Evolutionary conservation across 73 alveolate genomes (phyloP), one percentile per base, ranked within the genome.

Genomic region (Tetrahymena thermophila): DNA sequence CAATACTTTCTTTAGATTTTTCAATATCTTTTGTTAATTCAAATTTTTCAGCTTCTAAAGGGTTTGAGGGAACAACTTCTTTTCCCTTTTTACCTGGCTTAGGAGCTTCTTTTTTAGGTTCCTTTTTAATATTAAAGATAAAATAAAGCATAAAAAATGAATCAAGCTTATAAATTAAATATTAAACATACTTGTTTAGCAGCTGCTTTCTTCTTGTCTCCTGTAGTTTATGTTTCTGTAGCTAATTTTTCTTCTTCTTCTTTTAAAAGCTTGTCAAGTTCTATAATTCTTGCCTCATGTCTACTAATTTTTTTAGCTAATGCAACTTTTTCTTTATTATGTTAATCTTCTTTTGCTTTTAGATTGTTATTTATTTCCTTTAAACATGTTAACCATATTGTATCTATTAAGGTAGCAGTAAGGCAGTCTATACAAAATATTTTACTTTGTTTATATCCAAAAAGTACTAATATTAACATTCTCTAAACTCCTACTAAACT

Each of bases 301-400:
- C 56, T 50, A 28, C 85, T 31, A 15, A 95, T 95, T 21, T 95
- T 95, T 38, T 85, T 37, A 34, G 93, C 35, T 25, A 93, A 85
- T 43, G 85, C 56, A 43, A 55, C 89, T 55, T 89, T 56, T 85
- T 95, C 97, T 56, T 95, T 95, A 40, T 42, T 34, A 56, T 95
- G 97, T 43, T 95, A 56, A 55, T 95, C 97, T 35, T 95, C 97
- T 93, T 95, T 95, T 93, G 94, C 84, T 50, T 94, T 95, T 93
- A 43, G 89, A 42, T 85, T 94, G 55, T 38, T 85, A 85, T 44
- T 95, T 42, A 95, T 95, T 95, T 95, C 97, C 56, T 95, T 95
- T 16, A 95, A 55, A 7, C 95, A 85, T 95, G 93, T 16, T 23
- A 28, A 85, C 97, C 97, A 95, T 95, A 95, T 95, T 35, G 95